A percentile compares a stretch with the other conserved stretches of the same genome.
Evolutionary conservation across 768 basidiomycete species (phyloP).

Genomic region (Paxillus rubicundulus): DNA sequence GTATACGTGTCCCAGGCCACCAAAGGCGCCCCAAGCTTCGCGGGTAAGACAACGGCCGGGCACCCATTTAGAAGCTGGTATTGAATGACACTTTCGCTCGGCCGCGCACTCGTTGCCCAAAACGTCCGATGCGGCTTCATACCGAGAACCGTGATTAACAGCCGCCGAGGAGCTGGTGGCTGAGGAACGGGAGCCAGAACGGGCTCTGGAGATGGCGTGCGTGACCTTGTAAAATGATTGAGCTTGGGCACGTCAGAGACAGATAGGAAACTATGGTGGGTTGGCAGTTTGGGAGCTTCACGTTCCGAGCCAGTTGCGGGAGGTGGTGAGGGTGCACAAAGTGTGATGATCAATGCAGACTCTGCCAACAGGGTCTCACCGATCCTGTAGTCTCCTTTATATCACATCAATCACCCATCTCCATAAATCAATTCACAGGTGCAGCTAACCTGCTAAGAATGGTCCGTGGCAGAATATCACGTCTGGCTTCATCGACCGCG

Average conservation of each 20-base stretch:
- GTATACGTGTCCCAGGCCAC: slow-evolving; percentile 63
- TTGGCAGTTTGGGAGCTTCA: slow-evolving; percentile 6
- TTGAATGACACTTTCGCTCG: slow-evolving; percentile 60
- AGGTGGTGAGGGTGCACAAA: slow-evolving; percentile 35
- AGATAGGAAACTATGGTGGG: slow-evolving; percentile 26
- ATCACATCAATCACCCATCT: background rate
- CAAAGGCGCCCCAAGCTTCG: slow-evolving; percentile 58
- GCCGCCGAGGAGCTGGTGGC: slow-evolving; percentile 48
- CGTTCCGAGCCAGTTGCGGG: slow-evolving; percentile 4
- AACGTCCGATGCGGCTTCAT: slow-evolving; percentile 58
- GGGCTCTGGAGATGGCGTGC: slow-evolving; percentile 52
- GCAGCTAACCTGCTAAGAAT: slow-evolving; percentile 48
- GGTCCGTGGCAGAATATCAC: slow-evolving; percentile 64
- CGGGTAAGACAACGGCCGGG: slow-evolving; percentile 58
- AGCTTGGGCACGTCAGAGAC: slow-evolving; percentile 42
- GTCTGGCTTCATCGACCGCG: slow-evolving; percentile 62
- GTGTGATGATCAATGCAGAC: slow-evolving; percentile 50
- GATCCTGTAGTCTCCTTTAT: slow-evolving; percentile 56
- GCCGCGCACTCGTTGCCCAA: slow-evolving; percentile 59
- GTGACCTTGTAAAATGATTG: slow-evolving; percentile 40
- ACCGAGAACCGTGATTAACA: slow-evolving; percentile 55
- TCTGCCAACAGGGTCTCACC: slow-evolving; percentile 58
- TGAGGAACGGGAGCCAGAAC: slow-evolving; percentile 39
- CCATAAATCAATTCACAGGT: background rate
- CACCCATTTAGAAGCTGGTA: slow-evolving; percentile 62